Evolutionary conservation across 495 filamentous ascomycete genomes (phyloP).

Genomic region (Zalerion maritima): DNA sequence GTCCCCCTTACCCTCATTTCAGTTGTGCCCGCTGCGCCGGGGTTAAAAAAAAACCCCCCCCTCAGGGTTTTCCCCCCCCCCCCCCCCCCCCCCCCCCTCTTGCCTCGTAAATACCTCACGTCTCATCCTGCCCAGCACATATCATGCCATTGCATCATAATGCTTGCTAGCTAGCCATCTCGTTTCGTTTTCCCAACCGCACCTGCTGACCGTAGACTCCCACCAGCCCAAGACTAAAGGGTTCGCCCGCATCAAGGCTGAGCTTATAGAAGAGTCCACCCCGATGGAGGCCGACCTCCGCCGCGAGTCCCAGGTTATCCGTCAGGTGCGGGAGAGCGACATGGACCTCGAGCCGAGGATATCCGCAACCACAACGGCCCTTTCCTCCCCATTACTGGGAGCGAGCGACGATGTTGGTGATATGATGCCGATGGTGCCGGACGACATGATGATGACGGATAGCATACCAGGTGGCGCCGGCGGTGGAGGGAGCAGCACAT

Average conservation of each 20-base stretch:
- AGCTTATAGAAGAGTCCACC: conserved; percentile 71
- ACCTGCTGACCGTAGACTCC: too few species aligned
- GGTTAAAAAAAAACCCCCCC: too few species aligned
- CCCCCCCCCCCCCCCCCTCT: too few species aligned
- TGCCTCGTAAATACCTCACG: too few species aligned
- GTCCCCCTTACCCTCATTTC: conserved; percentile 39
- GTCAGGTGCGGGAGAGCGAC: conserved; percentile 72
- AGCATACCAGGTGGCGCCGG: conserved; percentile 18
- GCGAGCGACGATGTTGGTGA: conserved; percentile 42
- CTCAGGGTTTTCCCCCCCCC: too few species aligned
- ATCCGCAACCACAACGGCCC: conserved; percentile 34
- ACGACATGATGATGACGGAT: conserved; percentile 46
- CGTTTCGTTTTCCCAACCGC: too few species aligned
- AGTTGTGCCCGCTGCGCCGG: too few species aligned
- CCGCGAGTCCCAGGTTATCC: conserved; percentile 86
- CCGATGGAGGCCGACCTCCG: conserved; percentile 80
- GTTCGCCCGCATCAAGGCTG: conserved; percentile 84
- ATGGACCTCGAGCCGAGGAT: conserved; percentile 33
- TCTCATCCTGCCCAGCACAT: too few species aligned
- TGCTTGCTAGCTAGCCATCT: too few species aligned
- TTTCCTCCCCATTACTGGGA: conserved; percentile 33
- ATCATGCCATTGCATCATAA: too few species aligned
- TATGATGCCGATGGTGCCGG: too few species aligned
- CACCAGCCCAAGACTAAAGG: conserved; percentile 77
- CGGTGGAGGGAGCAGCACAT: conserved; percentile 45